Percentiles rank a stretch among this genome's conserved stretches.
These are phyloP conservation scores for Talinum fruticosum DNA, from an alignment of 148 eudicot genomes.

Conservation along the genomic window DNA sequence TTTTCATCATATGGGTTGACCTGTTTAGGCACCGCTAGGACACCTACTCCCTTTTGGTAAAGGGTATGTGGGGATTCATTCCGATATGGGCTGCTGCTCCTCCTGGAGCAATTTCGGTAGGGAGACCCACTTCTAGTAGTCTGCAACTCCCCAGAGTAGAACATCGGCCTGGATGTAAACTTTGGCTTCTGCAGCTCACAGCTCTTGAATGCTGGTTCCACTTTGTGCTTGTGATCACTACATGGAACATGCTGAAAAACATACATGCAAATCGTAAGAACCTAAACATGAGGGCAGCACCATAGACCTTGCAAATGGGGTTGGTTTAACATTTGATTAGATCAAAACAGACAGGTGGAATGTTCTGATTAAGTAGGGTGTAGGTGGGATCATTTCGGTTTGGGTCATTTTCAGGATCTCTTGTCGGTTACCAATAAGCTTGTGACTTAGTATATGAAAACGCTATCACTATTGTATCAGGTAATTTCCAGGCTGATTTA, in stretches of 20 bases:
- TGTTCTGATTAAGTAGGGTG: not conserved
- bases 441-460: too few relatives aligned
- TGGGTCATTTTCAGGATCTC: too few relatives aligned
- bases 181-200: constrained; percentile 54
- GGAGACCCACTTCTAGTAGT: constrained; percentile 52
- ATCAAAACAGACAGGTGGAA: not conserved
- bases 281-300: not conserved
- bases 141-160: constrained; percentile 55
- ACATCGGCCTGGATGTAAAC: constrained; percentile 37
- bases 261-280: not conserved
- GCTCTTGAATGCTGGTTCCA: constrained; percentile 41
- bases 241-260: constrained; percentile 23
- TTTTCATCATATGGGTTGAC: constrained; percentile 35
- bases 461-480: too few relatives aligned
- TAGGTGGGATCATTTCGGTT: too few relatives aligned
- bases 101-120: constrained; percentile 42
- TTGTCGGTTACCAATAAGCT: too few relatives aligned
- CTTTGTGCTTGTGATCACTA: constrained; percentile 34
- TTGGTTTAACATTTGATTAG: not conserved
- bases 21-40: constrained; percentile 52
- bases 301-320: not conserved
- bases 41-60: constrained; percentile 50
- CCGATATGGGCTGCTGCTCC: constrained; percentile 41
- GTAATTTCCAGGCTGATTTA: not conserved
- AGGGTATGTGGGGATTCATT: constrained; percentile 59